These are phyloP conservation scores for Lachancea sp. DNA, from an alignment of 805 yeast species.

Conservation along the genomic window DNA sequence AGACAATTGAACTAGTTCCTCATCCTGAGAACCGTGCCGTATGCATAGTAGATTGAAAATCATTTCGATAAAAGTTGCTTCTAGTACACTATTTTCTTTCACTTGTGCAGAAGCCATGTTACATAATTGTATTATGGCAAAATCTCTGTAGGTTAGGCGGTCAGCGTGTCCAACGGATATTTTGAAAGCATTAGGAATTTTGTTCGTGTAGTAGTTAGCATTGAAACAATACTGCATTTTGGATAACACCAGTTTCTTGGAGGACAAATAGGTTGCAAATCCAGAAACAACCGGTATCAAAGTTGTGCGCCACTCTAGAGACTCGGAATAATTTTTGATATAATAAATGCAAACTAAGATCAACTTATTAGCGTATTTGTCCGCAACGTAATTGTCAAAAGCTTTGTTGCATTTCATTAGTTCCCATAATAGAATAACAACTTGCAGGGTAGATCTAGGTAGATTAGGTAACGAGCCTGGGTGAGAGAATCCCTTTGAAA, in stretches of 20 bases:
- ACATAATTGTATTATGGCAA: constrained; percentile 48
- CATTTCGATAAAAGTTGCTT: constrained; percentile 49
- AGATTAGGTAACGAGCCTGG: constrained; percentile 29
- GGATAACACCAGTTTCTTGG: constrained; percentile 35
- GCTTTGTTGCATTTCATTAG: constrained; percentile 62
- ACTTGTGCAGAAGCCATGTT: constrained; percentile 36
- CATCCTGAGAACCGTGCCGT: constrained; percentile 17
- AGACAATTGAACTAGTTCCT: constrained; percentile 20
- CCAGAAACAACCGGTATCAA: constrained; percentile 47
- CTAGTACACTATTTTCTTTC: constrained; percentile 28
- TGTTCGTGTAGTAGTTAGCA: constrained; percentile 37
- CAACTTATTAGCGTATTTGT: constrained; percentile 47
- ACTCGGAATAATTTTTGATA: constrained; percentile 39
- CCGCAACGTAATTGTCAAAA: constrained; percentile 42
- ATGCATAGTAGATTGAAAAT: constrained; percentile 55
- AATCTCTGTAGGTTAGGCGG: constrained; percentile 56
- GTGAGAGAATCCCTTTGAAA: constrained; percentile 2
- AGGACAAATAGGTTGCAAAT: constrained; percentile 45
- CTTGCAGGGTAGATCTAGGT: constrained; percentile 50
- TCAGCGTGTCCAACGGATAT: constrained; percentile 34
- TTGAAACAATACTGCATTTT: constrained; percentile 43
- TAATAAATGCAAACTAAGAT: constrained; percentile 51
- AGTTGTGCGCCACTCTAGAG: constrained; percentile 14
- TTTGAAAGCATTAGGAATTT: constrained; percentile 49
- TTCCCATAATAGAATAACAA: constrained; percentile 68